Percentiles rank a stretch among this genome's conserved stretches.
Evolutionary conservation across 2,329 filamentous ascomycete genomes (phyloP).

Genomic region (Talaromyces rugulosus): DNA sequence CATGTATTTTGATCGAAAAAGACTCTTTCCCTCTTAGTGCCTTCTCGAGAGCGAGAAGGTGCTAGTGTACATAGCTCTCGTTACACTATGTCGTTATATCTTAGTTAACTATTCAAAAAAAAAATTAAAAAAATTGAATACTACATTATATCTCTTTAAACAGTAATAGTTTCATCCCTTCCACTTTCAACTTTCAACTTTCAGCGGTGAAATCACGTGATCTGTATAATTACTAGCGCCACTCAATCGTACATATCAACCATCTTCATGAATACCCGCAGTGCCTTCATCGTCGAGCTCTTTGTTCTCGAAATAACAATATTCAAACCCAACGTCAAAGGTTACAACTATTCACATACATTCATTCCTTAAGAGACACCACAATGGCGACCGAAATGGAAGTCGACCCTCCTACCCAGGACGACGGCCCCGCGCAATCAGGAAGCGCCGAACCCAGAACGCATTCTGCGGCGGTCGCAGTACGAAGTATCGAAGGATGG

Average conservation of each 20-base stretch:
- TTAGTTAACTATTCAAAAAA: neutral
- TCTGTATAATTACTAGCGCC: neutral
- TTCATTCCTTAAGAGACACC: neutral
- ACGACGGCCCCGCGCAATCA: constrained; percentile 27
- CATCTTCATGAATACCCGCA: neutral
- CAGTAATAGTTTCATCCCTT: no score
- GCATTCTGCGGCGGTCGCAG: constrained; percentile 48
- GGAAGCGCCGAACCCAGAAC: constrained; percentile 40
- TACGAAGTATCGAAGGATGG: constrained; percentile 66
- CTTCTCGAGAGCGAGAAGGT: neutral
- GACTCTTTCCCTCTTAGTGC: neutral
- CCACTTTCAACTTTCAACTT: no score
- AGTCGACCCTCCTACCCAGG: constrained; percentile 36
- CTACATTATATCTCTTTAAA: neutral
- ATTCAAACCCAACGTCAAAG: neutral
- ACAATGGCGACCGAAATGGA: constrained; percentile 45
- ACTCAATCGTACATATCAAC: neutral
- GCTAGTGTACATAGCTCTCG: neutral
- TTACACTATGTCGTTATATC: neutral
- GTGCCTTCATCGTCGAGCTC: neutral
- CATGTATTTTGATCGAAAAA: neutral
- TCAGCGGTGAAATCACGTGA: neutral
- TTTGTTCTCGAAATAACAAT: neutral
- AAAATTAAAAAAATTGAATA: neutral
- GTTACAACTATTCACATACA: neutral